phyloP scores from a whole-genome alignment of 306 rosid genomes.

The Vigna trinervia region DNA sequence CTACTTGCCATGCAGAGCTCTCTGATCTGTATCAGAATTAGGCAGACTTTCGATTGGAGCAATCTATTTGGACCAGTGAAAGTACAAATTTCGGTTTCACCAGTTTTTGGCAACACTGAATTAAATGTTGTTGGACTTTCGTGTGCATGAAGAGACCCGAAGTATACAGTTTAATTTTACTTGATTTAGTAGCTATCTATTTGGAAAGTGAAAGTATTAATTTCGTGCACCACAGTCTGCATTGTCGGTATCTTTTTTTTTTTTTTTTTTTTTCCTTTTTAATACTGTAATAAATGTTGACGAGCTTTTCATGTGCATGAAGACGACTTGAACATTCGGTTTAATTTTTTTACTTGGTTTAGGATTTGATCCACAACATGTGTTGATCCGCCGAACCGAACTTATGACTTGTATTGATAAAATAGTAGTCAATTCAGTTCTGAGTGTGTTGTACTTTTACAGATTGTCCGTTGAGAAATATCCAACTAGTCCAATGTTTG shows the following conservation, averaged over 20 bases:
- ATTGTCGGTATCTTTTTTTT: not conserved
- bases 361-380: not conserved
- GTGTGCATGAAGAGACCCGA: not conserved
- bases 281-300: not conserved
- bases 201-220: not conserved
- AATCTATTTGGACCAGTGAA: not conserved
- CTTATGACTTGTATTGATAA: not conserved
- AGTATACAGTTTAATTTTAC: not conserved
- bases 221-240: conserved; percentile 3
- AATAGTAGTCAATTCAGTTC: conserved; percentile 24
- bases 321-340: not conserved
- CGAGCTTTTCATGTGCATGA: not conserved
- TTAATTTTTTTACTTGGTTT: conserved; percentile 24
- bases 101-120: not conserved
- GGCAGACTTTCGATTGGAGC: not conserved
- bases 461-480: conserved; percentile 82
- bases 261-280: not conserved
- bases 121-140: conserved; percentile 6
- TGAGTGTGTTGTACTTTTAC: conserved; percentile 37
- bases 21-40: conserved; percentile 30
- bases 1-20: not conserved
- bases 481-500: conserved; percentile 83
- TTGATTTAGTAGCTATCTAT: not conserved
- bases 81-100: not conserved
- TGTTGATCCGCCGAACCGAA: not conserved